Conservation (phyloP, 176 grass and related monocot genomes). For the Stipa capillata region DNA sequence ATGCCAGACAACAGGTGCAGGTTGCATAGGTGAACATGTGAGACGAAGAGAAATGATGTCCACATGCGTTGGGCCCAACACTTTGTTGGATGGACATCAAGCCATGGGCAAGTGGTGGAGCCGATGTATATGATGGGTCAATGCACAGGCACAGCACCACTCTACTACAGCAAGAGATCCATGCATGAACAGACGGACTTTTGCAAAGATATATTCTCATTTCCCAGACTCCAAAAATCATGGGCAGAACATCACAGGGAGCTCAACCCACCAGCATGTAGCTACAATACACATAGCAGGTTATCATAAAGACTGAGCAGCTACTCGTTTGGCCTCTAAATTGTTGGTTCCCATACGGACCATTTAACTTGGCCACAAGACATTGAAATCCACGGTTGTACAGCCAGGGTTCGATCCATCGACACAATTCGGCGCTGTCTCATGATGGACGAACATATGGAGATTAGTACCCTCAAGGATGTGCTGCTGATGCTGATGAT, state of each 20-base stretch:
- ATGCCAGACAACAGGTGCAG: too few species aligned
- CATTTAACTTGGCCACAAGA: background rate
- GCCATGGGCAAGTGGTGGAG: constrained; percentile 19
- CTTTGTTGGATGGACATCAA: constrained; percentile 24
- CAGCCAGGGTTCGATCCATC: background rate
- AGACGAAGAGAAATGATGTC: background rate
- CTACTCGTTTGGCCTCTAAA: background rate
- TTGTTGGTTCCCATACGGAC: background rate
- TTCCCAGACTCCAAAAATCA: constrained; percentile 9
- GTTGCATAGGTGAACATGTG: background rate
- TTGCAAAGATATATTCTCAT: constrained; percentile 23
- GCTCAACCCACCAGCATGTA: constrained; percentile 9
- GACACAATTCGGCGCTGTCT: background rate
- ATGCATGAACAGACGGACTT: background rate
- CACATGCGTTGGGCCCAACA: constrained; percentile 2
- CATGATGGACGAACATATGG: background rate
- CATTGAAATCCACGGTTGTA: background rate
- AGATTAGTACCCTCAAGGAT: background rate
- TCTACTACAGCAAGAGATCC: background rate
- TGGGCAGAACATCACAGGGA: constrained; percentile 9
- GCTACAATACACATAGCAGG: background rate
- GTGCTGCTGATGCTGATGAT: background rate
- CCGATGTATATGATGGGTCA: constrained; percentile 21
- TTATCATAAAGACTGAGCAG: too few species aligned
- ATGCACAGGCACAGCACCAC: background rate